Base-by-base conservation (phyloP, 176 grass and related monocot species). In the Chrysopogon serrulatus region DNA sequence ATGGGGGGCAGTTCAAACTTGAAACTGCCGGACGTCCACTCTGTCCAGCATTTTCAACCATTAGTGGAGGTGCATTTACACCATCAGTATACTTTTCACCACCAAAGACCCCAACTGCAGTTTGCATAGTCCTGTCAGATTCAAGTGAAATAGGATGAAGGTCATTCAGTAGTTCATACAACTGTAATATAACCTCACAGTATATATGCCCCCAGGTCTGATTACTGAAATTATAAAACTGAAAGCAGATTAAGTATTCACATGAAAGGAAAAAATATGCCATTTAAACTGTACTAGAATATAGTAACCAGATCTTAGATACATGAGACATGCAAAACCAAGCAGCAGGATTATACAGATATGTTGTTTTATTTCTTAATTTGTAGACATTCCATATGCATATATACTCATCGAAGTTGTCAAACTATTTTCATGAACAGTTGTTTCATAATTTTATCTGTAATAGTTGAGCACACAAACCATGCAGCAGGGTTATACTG, bases 21-120 rank as follows among this genome's bases (percentile, higher is more conserved):
- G 93, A 96, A 90, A 96, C 79, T 3, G 86, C 83, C 16, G 12
- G 69, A 13, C 78, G 86, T 12, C 59, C 65, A 49, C 86, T 96
- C 16, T 96, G 72, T 82, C 82, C 84, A 65, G 89, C 90, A 83
- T 90, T 92, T 81, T 92, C 79, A 59, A 94, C 86, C 93, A 99
- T 99, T 28, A 99, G 72, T 26, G 83, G 86, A 60, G 83, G 53
- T 18, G 21, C 49, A 65, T 45, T 86, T 30, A 70, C 71, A 68
- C 83, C 93, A 86, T 90, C 78, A 82, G 30, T 83, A 87, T 43
- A 90, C 74, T 70, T 88, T 67, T 93, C 93, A 78, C 96, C 93
- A 53, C 96, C 96, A 78, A 99, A 99, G 48, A 99, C 96, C 32
- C 96, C 96, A 3, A 87, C 96, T 79, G 96, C 93, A 48, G 96